Conservation (phyloP, 164 flowering plant genomes). For the Berberis thunbergii region DNA sequence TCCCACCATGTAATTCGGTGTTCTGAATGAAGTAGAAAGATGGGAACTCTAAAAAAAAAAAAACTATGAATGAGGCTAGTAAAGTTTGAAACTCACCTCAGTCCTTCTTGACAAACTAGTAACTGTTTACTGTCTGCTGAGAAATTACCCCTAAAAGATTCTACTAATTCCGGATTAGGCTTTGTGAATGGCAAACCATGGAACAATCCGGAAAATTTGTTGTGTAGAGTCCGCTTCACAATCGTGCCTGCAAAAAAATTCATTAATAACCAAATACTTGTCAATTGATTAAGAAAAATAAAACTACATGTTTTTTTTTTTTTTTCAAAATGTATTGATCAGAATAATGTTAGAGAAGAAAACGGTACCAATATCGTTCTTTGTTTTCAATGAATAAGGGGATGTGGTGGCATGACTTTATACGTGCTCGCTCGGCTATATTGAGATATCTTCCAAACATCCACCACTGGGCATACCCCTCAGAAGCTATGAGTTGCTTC, state of each 20-base stretch:
- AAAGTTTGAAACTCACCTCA: conserved; percentile 16
- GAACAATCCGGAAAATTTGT: conserved; percentile 85
- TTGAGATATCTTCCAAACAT: conserved; percentile 71
- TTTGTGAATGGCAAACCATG: conserved; percentile 84
- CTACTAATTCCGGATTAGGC: conserved; percentile 62
- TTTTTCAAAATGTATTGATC: neutral
- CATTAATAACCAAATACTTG: neutral
- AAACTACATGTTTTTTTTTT: too few species aligned
- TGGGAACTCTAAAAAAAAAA: neutral
- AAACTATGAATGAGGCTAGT: neutral
- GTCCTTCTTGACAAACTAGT: too few species aligned
- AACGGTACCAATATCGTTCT: conserved; percentile 65
- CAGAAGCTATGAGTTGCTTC: conserved; percentile 57
- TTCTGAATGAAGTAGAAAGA: too few species aligned
- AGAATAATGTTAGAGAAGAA: neutral
- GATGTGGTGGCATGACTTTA: conserved; percentile 69
- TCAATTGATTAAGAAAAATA: too few species aligned
- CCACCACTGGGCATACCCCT: conserved; percentile 54
- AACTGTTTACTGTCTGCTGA: conserved; percentile 66
- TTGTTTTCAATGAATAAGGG: conserved; percentile 77
- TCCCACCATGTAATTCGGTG: too few species aligned
- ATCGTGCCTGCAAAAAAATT: conserved; percentile 55
- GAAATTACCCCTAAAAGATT: conserved; percentile 57
- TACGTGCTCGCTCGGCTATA: conserved; percentile 60
- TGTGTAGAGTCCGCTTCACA: conserved; percentile 71